These are phyloP conservation scores for Fusarium sp. DNA, from an alignment of 2,329 filamentous ascomycete genomes.

Conservation along the genomic window DNA sequence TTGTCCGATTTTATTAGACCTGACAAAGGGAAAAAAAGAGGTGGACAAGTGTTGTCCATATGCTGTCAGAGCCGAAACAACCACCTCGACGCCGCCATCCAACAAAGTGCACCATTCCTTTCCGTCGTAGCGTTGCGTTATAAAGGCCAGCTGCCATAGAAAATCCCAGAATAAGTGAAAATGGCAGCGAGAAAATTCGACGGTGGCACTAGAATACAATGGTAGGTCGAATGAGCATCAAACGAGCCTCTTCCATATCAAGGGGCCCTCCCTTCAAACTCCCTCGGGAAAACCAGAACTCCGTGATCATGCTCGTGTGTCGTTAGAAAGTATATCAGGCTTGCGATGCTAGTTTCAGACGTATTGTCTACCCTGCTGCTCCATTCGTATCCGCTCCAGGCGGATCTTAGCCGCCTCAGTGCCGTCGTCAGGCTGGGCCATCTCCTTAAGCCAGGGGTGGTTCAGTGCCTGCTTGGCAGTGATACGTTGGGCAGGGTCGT, in stretches of 20 bases:
- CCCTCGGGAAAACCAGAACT: constrained; percentile 45
- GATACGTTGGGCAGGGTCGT: constrained; percentile 74
- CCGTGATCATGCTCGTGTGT: constrained; percentile 51
- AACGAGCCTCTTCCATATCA: constrained; percentile 28
- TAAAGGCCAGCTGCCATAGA: constrained; percentile 38
- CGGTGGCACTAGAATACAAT: constrained; percentile 49
- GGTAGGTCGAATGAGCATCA: constrained; percentile 41
- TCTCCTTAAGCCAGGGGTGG: constrained; percentile 77
- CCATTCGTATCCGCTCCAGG: constrained; percentile 61
- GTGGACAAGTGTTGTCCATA: constrained; percentile 41
- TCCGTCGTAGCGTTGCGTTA: constrained; percentile 38
- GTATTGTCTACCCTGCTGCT: constrained; percentile 52
- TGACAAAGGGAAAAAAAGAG: constrained; percentile 44
- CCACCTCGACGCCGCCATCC: constrained; percentile 34
- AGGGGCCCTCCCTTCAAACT: constrained; percentile 41
- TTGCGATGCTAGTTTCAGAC: constrained; percentile 41
- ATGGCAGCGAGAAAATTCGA: constrained; percentile 38
- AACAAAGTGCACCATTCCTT: constrained; percentile 38
- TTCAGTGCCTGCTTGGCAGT: constrained; percentile 75
- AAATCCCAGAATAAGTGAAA: constrained; percentile 38
- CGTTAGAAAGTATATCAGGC: constrained; percentile 42
- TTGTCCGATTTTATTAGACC: constrained; percentile 49
- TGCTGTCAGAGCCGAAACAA: constrained; percentile 36
- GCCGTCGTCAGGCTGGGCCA: constrained; percentile 72
- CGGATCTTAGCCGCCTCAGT: constrained; percentile 76